phyloP scores from a whole-genome alignment of 805 yeast species.

The Starmerella geochares region DNA sequence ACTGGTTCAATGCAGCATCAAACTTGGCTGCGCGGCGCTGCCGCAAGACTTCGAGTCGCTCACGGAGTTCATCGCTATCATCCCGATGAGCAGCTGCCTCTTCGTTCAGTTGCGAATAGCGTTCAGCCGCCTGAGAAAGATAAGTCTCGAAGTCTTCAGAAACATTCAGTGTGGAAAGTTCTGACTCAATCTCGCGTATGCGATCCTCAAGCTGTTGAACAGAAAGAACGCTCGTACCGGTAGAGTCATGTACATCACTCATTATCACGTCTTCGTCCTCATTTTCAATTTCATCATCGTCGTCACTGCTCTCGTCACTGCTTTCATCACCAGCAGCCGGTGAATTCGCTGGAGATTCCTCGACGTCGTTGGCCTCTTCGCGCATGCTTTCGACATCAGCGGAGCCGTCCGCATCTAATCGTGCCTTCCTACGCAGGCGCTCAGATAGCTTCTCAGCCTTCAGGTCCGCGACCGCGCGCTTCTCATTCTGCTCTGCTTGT shows the following conservation, averaged over 20 bases:
- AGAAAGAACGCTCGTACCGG: not conserved
- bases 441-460: conserved; percentile 10
- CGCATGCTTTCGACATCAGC: not conserved
- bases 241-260: not conserved
- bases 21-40: conserved; percentile 51
- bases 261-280: not conserved
- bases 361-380: not conserved
- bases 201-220: conserved; percentile 4
- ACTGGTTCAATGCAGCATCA: conserved; percentile 64
- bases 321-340: not conserved
- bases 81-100: conserved; percentile 12
- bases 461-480: conserved; percentile 8
- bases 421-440: not conserved
- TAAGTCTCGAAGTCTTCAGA: conserved; percentile 4
- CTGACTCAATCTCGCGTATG: conserved; percentile 3
- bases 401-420: not conserved
- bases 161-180: not conserved
- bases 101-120: conserved; percentile 4
- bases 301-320: not conserved
- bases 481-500: conserved; percentile 17
- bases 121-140: conserved; percentile 4
- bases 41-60: conserved; percentile 47
- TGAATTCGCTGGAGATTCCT: not conserved
- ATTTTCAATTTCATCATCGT: not conserved
- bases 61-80: conserved; percentile 9